Conservation (phyloP, 495 filamentous ascomycete species). For the Friedmanniomyces simplex region DNA sequence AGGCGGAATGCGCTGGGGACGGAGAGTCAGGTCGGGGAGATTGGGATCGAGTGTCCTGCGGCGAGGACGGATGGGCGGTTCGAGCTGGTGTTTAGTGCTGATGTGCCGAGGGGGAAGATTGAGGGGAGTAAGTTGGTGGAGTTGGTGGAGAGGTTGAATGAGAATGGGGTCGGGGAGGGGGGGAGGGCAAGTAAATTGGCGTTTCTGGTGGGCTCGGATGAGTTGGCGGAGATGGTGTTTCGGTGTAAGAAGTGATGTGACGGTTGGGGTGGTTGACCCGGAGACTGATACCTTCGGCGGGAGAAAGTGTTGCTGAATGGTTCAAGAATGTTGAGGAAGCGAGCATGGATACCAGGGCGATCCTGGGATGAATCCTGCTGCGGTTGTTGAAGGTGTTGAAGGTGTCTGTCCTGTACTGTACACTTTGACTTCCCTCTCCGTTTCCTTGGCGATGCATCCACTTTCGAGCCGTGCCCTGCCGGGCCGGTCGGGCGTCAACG, state of each 20-base stretch:
- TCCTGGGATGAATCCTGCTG: no score
- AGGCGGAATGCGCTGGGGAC: background rate
- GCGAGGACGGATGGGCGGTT: constrained; percentile 4
- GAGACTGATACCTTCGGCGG: no score
- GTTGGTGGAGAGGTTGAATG: background rate
- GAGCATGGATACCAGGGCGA: background rate
- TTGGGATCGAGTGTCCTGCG: background rate
- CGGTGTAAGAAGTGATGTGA: constrained; percentile 10
- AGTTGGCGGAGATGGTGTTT: constrained; percentile 11
- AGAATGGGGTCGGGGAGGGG: background rate
- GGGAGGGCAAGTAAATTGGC: background rate
- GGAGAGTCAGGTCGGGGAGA: background rate
- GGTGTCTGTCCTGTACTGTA: no score
- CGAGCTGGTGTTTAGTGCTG: background rate
- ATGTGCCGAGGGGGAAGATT: background rate
- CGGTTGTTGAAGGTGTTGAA: no score
- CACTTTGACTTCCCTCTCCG: background rate
- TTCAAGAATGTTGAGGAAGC: no score
- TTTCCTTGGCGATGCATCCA: background rate
- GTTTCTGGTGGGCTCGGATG: background rate
- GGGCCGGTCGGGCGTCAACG: background rate
- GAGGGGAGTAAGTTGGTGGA: background rate
- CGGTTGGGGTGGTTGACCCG: no score
- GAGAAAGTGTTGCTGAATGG: no score
- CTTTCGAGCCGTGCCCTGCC: background rate